A percentile compares a stretch with the other conserved stretches of the same genome.
phyloP scores from a whole-genome alignment of 441 rosid species.

The Daphne laureola region DNA sequence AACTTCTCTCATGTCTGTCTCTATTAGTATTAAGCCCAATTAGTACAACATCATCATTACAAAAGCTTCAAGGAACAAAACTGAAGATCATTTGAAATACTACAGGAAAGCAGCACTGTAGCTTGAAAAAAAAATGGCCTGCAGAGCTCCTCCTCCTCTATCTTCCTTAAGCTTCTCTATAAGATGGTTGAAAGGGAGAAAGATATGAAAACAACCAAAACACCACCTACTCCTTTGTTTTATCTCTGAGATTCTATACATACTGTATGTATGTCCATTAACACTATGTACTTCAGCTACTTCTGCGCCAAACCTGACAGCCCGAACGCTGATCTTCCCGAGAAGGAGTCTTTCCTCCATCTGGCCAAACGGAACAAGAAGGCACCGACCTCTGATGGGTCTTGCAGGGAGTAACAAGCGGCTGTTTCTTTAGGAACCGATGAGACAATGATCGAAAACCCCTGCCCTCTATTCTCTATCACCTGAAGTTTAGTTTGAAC shows the following conservation, averaged over 20 bases:
- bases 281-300: too few relatives aligned
- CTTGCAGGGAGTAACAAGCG: conserved; percentile 41
- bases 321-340: conserved; percentile 18
- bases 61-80: background rate
- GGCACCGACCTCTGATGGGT: conserved; percentile 40
- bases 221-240: background rate
- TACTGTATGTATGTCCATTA: background rate
- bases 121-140: background rate
- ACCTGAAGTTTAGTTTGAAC: conserved; percentile 20
- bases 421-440: conserved; percentile 42
- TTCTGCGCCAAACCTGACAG: conserved; percentile 30
- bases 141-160: background rate
- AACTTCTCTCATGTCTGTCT: too few relatives aligned
- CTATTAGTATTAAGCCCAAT: too few relatives aligned
- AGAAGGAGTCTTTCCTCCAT: conserved; percentile 40
- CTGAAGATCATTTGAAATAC: background rate
- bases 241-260: background rate
- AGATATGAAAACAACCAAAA: too few relatives aligned
- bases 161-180: too few relatives aligned
- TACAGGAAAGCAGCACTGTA: background rate
- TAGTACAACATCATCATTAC: background rate
- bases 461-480: conserved; percentile 34
- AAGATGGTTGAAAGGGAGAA: too few relatives aligned
- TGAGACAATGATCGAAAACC: conserved; percentile 47
- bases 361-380: conserved; percentile 37